Percentiles rank a stretch among this genome's conserved stretches.
Conservation (phyloP, 176 grass and related monocot genomes). For the Oryza meyeriana region DNA sequence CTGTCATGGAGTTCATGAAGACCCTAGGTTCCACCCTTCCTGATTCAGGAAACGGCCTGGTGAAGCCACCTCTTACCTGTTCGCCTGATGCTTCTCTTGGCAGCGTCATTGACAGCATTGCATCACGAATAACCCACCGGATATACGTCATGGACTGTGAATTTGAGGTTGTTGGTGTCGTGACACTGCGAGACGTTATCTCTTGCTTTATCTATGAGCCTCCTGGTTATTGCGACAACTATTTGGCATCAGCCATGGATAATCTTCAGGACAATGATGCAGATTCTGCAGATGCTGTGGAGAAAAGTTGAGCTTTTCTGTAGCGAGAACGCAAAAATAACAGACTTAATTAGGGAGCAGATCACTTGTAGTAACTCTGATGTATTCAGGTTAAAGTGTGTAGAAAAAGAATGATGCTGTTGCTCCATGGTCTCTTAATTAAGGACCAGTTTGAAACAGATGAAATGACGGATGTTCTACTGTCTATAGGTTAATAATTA, state of each 20-base stretch:
- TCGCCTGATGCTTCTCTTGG: conserved; percentile 55
- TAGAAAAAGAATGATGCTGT: background rate
- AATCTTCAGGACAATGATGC: conserved; percentile 17
- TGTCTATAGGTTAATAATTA: too few relatives aligned
- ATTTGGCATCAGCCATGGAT: conserved; percentile 34
- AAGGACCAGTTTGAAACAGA: too few relatives aligned
- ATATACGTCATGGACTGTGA: conserved; percentile 73
- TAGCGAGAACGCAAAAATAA: conserved; percentile 2
- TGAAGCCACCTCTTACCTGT: conserved; percentile 56
- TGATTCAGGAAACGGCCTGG: conserved; percentile 42
- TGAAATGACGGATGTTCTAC: too few relatives aligned
- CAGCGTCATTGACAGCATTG: conserved; percentile 74
- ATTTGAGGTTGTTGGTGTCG: conserved; percentile 55
- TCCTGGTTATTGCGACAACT: conserved; percentile 57
- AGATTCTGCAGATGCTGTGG: background rate
- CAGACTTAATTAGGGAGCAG: background rate
- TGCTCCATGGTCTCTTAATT: background rate
- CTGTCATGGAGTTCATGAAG: conserved; percentile 75
- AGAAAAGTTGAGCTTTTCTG: conserved; percentile 12
- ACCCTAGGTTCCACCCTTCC: conserved; percentile 59
- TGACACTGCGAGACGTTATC: conserved; percentile 88
- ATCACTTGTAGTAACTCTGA: background rate
- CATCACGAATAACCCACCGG: conserved; percentile 77
- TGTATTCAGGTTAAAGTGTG: conserved; percentile 1
- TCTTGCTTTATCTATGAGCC: conserved; percentile 88